Evolutionary conservation across 495 filamentous ascomycete species (phyloP).

Genomic region (Saxophila tyrrhenica): DNA sequence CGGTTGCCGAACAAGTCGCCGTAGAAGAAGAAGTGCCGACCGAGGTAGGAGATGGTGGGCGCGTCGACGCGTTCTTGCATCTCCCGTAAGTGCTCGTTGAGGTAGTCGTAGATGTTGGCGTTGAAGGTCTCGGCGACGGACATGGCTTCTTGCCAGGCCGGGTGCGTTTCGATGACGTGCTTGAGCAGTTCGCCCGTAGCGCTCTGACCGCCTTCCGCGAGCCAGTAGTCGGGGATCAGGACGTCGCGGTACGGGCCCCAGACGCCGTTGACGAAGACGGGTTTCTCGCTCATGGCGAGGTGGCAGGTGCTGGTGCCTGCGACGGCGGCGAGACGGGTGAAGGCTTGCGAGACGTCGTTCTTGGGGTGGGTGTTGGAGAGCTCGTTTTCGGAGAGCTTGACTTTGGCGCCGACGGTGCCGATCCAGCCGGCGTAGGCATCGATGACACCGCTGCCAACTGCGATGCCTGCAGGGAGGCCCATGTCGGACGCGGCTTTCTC

Average conservation of each 20-base stretch:
- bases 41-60: slow-evolving; percentile 71
- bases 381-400: slow-evolving; percentile 51
- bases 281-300: slow-evolving; percentile 81
- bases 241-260: slow-evolving; percentile 97
- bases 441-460: slow-evolving; percentile 90
- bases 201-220: slow-evolving; percentile 92
- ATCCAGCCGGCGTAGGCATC: slow-evolving; percentile 99
- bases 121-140: slow-evolving; percentile 66
- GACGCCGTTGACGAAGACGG: slow-evolving; percentile 85
- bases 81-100: slow-evolving; percentile 77
- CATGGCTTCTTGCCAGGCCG: slow-evolving; percentile 65
- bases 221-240: slow-evolving; percentile 80
- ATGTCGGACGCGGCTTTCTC: slow-evolving; percentile 73
- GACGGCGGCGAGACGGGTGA: slow-evolving; percentile 84
- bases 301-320: slow-evolving; percentile 96
- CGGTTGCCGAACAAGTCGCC: slow-evolving; percentile 97
- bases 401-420: slow-evolving; percentile 93
- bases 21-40: slow-evolving; percentile 93
- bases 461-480: slow-evolving; percentile 76
- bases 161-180: slow-evolving; percentile 87
- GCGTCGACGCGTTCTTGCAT: slow-evolving; percentile 55
- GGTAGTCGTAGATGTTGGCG: slow-evolving; percentile 82
- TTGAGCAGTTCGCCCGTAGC: slow-evolving; percentile 89
- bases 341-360: slow-evolving; percentile 83
- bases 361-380: slow-evolving; percentile 48